These are phyloP conservation scores for Leptographium lundbergii DNA, from an alignment of 2,329 filamentous ascomycete genomes.

Conservation along the genomic window DNA sequence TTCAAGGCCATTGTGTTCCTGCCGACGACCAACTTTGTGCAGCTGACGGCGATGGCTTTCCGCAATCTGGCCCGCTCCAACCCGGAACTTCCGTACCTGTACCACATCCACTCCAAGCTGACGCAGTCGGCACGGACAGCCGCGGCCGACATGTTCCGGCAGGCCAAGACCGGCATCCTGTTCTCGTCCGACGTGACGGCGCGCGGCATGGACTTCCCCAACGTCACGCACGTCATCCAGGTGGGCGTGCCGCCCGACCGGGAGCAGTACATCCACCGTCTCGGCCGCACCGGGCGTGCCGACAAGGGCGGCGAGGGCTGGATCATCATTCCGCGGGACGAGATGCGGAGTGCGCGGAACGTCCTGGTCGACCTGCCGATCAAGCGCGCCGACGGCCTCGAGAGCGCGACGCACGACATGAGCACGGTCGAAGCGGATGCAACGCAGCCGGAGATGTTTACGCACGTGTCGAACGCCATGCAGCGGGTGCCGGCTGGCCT, in stretches of 20 bases:
- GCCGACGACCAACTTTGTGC: constrained; percentile 62
- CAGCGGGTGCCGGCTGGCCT: constrained; percentile 25
- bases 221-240: constrained; percentile 51
- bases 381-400: constrained; percentile 37
- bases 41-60: constrained; percentile 50
- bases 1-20: constrained; percentile 98
- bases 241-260: constrained; percentile 38
- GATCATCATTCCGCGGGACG: constrained; percentile 47
- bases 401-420: constrained; percentile 38
- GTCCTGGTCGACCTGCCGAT: constrained; percentile 49
- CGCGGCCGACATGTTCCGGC: constrained; percentile 61
- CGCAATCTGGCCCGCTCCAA: constrained; percentile 28
- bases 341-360: constrained; percentile 32
- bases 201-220: constrained; percentile 57
- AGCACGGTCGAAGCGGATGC: constrained; percentile 30
- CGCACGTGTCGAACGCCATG: constrained; percentile 29
- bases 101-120: constrained; percentile 69
- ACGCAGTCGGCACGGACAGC: constrained; percentile 55
- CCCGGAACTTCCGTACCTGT: constrained; percentile 26
- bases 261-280: constrained; percentile 49
- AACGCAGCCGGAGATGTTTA: constrained; percentile 31
- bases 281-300: constrained; percentile 60
- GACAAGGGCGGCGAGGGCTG: constrained; percentile 61
- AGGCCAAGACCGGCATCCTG: constrained; percentile 47
- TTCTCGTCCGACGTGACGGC: constrained; percentile 73